phyloP scores from a whole-genome alignment of 169 alveolate genomes.

The Plasmodium fragile region DNA sequence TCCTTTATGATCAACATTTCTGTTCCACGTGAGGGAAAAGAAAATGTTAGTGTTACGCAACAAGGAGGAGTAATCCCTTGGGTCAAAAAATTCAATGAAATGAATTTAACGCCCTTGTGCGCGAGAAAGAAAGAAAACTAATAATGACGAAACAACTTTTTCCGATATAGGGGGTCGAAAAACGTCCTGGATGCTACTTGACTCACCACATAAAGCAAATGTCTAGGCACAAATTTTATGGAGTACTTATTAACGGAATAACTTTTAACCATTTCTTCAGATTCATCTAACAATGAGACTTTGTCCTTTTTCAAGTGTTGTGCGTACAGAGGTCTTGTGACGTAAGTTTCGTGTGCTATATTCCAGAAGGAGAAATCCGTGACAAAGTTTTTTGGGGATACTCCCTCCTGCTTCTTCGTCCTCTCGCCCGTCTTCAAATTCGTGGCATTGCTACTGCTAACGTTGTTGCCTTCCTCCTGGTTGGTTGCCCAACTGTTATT shows the following conservation, averaged over 20 bases:
- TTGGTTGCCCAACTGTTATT: neutral
- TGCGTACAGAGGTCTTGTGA: constrained; percentile 71
- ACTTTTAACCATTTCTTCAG: constrained; percentile 71
- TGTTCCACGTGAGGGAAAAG: neutral
- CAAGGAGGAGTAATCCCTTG: too few relatives aligned
- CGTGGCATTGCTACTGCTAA: neutral
- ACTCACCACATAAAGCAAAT: constrained; percentile 62
- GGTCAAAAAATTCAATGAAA: too few relatives aligned
- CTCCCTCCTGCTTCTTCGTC: neutral
- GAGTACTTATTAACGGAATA: constrained; percentile 59
- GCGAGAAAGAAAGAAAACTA: constrained; percentile 2
- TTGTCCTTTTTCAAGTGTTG: constrained; percentile 20
- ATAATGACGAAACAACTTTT: constrained; percentile 41
- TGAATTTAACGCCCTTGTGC: too few relatives aligned
- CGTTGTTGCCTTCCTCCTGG: neutral
- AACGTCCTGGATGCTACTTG: constrained; percentile 68
- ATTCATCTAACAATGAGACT: constrained; percentile 52
- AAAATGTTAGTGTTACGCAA: neutral
- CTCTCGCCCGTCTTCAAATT: constrained; percentile 20
- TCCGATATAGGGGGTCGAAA: constrained; percentile 68
- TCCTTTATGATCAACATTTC: neutral
- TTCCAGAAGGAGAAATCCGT: constrained; percentile 66
- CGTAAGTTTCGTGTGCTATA: constrained; percentile 40
- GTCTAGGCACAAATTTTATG: constrained; percentile 70
- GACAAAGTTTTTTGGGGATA: neutral